Evolutionary conservation across 2,329 filamentous ascomycete genomes (phyloP).

Genomic region (Bisporella sp.): DNA sequence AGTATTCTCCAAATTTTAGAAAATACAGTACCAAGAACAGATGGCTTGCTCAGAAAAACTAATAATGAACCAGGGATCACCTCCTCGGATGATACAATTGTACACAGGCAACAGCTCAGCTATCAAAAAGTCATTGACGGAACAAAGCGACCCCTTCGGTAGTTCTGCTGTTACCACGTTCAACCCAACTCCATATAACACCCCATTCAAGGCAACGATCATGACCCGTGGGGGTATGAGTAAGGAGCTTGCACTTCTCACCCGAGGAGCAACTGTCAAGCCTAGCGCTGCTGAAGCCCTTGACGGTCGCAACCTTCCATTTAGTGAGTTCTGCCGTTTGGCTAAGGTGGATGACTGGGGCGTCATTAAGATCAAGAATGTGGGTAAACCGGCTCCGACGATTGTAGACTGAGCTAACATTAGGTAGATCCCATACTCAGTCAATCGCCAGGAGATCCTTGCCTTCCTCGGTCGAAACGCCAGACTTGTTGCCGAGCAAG

Average conservation of each 20-base stretch:
- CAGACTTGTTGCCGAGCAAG: constrained; percentile 43
- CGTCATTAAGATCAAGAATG: constrained; percentile 31
- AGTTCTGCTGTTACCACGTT: background rate
- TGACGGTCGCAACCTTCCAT: constrained; percentile 25
- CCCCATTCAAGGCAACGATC: background rate
- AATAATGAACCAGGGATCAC: background rate
- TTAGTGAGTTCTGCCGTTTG: constrained; percentile 28
- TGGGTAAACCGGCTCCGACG: constrained; percentile 17
- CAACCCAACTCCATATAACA: background rate
- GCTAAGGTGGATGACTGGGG: constrained; percentile 21
- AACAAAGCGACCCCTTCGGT: background rate
- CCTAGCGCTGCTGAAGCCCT: constrained; percentile 23
- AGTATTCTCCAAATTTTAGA: constrained; percentile 1
- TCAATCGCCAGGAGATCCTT: constrained; percentile 46
- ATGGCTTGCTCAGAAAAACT: background rate
- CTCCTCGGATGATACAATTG: background rate
- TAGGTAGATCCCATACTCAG: constrained; percentile 47
- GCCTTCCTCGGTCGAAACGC: constrained; percentile 53
- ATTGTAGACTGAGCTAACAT: constrained; percentile 4
- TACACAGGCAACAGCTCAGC: background rate
- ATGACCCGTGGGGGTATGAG: constrained; percentile 9
- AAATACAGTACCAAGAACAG: background rate
- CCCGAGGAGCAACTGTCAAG: constrained; percentile 12
- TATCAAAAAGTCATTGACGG: background rate
- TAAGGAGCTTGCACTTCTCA: constrained; percentile 12